phyloP scores from a whole-genome alignment of 2,329 filamentous ascomycete species.

The Botrytis tulipae region DNA sequence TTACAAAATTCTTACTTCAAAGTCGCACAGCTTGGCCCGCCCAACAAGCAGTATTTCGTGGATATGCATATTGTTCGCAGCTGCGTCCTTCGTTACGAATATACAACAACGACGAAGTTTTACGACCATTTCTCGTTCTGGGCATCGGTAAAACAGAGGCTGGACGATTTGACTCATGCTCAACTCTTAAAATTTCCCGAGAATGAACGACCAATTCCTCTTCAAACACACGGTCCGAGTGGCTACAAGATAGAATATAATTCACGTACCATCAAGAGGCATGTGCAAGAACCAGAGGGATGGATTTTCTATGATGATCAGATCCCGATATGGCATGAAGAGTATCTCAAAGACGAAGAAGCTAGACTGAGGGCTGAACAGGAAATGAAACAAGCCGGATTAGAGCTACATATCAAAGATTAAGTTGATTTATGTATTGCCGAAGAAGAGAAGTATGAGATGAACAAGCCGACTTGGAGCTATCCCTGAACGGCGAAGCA shows the following conservation, averaged over 20 bases:
- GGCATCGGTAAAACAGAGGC: not conserved
- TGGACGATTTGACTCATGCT: not conserved
- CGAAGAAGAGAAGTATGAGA: too few relatives aligned
- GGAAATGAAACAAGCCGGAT: not conserved
- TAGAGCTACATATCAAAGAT: too few relatives aligned
- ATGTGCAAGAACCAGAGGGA: not conserved
- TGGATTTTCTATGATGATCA: not conserved
- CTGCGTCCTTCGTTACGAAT: not conserved
- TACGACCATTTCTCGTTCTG: not conserved
- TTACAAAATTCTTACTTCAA: not conserved
- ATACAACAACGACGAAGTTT: not conserved
- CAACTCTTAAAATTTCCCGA: not conserved
- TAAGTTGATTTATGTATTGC: too few relatives aligned
- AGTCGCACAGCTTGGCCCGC: not conserved
- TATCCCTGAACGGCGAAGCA: not conserved
- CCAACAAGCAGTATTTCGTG: not conserved
- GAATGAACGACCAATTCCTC: not conserved
- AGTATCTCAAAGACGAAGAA: not conserved
- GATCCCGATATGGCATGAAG: not conserved
- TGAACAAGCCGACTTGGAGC: not conserved
- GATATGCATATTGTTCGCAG: not conserved
- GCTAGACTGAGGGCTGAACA: not conserved
- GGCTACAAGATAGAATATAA: not conserved
- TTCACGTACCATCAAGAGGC: not conserved
- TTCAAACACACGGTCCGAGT: not conserved